Percentiles rank a stretch among this genome's conserved stretches.
phyloP scores from a whole-genome alignment of 768 basidiomycete genomes.

The Collybia nuda region DNA sequence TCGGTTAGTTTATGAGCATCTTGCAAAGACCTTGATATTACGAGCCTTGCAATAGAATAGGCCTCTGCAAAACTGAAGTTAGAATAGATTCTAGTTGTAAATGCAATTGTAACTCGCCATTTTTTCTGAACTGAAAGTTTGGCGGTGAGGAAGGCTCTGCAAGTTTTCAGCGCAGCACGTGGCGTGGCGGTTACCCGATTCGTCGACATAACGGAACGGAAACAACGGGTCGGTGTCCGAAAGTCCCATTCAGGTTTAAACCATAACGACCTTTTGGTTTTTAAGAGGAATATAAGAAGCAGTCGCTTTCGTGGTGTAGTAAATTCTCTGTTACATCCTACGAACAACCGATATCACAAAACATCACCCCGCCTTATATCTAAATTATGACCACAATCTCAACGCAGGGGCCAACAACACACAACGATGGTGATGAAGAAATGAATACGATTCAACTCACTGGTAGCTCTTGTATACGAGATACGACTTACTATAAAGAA shows the following conservation, averaged over 20 bases:
- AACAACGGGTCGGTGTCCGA: neutral
- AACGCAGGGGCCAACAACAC: too few species aligned
- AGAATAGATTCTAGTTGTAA: neutral
- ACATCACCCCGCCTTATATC: neutral
- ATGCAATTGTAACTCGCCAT: constrained; percentile 26
- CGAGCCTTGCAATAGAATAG: constrained; percentile 72
- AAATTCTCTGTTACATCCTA: too few species aligned
- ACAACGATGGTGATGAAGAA: too few species aligned
- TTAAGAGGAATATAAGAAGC: too few species aligned
- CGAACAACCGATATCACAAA: too few species aligned
- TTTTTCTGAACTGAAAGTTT: constrained; percentile 12
- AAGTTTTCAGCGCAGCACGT: constrained; percentile 20
- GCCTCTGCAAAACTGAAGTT: constrained; percentile 43
- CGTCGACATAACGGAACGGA: neutral
- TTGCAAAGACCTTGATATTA: neutral
- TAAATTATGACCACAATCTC: too few species aligned
- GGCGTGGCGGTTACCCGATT: constrained; percentile 17
- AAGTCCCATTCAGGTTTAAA: neutral
- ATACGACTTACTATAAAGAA: constrained; percentile 5
- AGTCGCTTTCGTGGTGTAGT: too few species aligned
- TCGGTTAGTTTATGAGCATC: neutral
- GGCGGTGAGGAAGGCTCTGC: constrained; percentile 1
- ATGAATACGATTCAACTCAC: too few species aligned
- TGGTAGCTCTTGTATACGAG: too few species aligned
- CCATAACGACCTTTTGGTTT: too few species aligned